Evolutionary conservation across 805 yeast genomes (phyloP).

Genomic region (Kluyveromyces siamensis): DNA sequence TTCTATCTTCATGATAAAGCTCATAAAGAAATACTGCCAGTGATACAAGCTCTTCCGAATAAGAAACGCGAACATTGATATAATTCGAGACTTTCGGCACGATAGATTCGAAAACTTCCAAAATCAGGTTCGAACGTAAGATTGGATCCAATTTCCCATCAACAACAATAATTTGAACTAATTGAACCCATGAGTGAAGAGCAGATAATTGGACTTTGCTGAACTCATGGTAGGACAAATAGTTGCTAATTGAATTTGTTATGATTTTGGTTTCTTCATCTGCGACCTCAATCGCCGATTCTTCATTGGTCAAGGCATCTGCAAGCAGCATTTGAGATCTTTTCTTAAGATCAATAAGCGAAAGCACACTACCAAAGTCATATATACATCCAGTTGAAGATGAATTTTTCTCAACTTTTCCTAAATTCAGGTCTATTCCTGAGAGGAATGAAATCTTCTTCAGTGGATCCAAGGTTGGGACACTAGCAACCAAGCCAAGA

Average conservation of each 20-base stretch:
- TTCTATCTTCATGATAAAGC: constrained; percentile 43
- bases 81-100: constrained; percentile 72
- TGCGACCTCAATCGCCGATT: constrained; percentile 14
- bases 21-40: constrained; percentile 64
- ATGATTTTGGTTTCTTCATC: constrained; percentile 17
- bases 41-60: constrained; percentile 70
- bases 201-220: constrained; percentile 48
- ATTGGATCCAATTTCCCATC: constrained; percentile 44
- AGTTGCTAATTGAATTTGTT: constrained; percentile 34
- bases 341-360: constrained; percentile 24
- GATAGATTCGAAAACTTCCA: constrained; percentile 67
- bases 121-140: constrained; percentile 51
- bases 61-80: constrained; percentile 52
- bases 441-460: constrained; percentile 23
- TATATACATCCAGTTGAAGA: constrained; percentile 29
- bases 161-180: constrained; percentile 63
- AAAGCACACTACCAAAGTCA: constrained; percentile 35
- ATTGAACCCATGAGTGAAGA: constrained; percentile 74
- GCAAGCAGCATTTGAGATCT: constrained; percentile 6
- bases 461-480: constrained; percentile 19
- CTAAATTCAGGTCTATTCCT: constrained; percentile 32
- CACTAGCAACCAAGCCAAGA: constrained; percentile 46
- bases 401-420: constrained; percentile 31
- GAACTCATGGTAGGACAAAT: constrained; percentile 38
- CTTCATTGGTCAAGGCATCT: constrained; percentile 10